Conservation (phyloP, 1,139 yeast species). For the Eremothecium gossypii region DNA sequence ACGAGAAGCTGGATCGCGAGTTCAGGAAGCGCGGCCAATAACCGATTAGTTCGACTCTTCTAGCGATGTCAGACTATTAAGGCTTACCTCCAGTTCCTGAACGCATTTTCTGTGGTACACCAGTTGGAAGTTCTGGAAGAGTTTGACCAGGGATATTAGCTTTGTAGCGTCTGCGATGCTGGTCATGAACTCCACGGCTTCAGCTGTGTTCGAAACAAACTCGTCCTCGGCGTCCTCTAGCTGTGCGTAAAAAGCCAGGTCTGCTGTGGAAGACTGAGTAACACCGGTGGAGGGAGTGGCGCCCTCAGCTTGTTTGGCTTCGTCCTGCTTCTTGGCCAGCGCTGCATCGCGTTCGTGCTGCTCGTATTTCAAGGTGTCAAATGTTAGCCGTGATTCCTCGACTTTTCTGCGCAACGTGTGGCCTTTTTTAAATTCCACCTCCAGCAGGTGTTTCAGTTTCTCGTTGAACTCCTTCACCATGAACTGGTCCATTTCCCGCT, state of each 20-base stretch:
- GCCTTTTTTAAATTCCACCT: conserved; percentile 52
- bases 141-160: conserved; percentile 50
- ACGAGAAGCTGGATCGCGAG: conserved; percentile 47
- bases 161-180: conserved; percentile 59
- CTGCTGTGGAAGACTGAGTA: neutral
- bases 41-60: conserved; percentile 14
- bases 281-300: neutral
- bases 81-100: conserved; percentile 35
- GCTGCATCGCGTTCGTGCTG: conserved; percentile 33
- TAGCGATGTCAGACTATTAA: conserved; percentile 35
- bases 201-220: conserved; percentile 64
- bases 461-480: conserved; percentile 49
- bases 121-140: conserved; percentile 57
- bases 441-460: conserved; percentile 42
- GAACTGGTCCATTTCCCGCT: conserved; percentile 49
- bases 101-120: conserved; percentile 53
- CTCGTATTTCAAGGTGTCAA: conserved; percentile 58
- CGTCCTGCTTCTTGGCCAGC: conserved; percentile 10
- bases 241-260: conserved; percentile 4
- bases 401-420: conserved; percentile 56
- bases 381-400: conserved; percentile 56
- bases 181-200: conserved; percentile 71
- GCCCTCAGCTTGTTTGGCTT: conserved; percentile 1
- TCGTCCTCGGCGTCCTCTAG: conserved; percentile 67
- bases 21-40: conserved; percentile 4